These are phyloP conservation scores for Thraustochytrium sp. DNA, from an alignment of 352 stramenopile species.

Conservation along the genomic window DNA sequence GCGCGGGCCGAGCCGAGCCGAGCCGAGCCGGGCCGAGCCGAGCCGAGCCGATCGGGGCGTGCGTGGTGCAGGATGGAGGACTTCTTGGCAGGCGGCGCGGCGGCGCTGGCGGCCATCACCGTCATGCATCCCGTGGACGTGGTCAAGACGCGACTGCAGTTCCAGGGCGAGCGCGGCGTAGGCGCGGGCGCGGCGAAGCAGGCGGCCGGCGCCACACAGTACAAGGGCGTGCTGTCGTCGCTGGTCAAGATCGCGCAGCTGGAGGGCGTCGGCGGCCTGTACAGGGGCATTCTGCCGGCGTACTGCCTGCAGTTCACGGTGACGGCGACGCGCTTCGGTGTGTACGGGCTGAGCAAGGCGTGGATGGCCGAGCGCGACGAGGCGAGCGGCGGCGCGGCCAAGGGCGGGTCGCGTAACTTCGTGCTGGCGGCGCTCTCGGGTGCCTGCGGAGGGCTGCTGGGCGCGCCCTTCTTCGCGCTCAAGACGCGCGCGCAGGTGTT, in stretches of 20 bases:
- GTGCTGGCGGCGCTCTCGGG: neutral
- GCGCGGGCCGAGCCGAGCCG: too few relatives aligned
- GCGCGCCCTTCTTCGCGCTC: constrained; percentile 25
- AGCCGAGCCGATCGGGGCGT: neutral
- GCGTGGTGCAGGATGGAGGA: neutral
- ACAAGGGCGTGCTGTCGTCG: neutral
- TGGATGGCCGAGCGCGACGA: neutral
- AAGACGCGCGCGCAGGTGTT: constrained; percentile 26
- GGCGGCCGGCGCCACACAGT: neutral
- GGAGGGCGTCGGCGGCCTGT: neutral
- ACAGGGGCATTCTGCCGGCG: neutral
- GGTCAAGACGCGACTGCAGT: constrained; percentile 31
- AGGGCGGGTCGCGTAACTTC: neutral
- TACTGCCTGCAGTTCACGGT: constrained; percentile 35
- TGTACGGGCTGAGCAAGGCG: constrained; percentile 16
- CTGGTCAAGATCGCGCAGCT: neutral
- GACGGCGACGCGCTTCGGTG: constrained; percentile 22
- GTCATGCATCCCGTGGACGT: constrained; percentile 34
- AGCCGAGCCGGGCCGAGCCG: too few relatives aligned
- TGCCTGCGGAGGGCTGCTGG: constrained; percentile 1
- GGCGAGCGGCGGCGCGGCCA: neutral
- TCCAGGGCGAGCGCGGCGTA: neutral
- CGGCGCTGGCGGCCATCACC: constrained; percentile 30
- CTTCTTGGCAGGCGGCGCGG: neutral
- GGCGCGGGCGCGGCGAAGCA: neutral